Percentiles rank a stretch among this genome's conserved stretches.
Evolutionary conservation across 2,329 filamentous ascomycete genomes (phyloP).

Genomic region (Xylaria sp.): DNA sequence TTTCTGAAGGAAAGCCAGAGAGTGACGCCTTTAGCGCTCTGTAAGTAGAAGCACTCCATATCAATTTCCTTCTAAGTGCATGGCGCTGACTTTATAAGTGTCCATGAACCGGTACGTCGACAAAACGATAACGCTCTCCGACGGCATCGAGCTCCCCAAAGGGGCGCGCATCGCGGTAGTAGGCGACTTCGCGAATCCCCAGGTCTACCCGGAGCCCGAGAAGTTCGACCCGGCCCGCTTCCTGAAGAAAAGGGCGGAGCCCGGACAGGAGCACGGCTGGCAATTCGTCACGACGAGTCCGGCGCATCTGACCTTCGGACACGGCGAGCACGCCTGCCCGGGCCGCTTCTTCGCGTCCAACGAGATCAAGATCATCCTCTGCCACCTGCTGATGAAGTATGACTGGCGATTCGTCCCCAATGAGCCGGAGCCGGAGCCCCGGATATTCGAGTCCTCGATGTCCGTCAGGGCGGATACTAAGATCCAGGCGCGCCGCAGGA

Average conservation of each 20-base stretch:
- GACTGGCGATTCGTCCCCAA: conserved; percentile 49
- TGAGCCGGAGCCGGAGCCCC: conserved; percentile 38
- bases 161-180: conserved; percentile 47
- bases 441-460: conserved; percentile 40
- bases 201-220: conserved; percentile 46
- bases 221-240: conserved; percentile 49
- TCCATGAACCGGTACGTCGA: conserved; percentile 51
- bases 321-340: conserved; percentile 55
- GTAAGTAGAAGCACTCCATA: conserved; percentile 41
- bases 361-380: conserved; percentile 43
- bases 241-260: conserved; percentile 45
- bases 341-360: conserved; percentile 43
- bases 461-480: conserved; percentile 40
- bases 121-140: conserved; percentile 44
- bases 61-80: background rate
- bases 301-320: conserved; percentile 53
- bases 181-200: conserved; percentile 47
- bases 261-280: conserved; percentile 50
- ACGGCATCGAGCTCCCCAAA: conserved; percentile 47
- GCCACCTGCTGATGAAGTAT: conserved; percentile 49
- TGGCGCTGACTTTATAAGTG: conserved; percentile 36
- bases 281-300: conserved; percentile 53
- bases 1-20: conserved; percentile 56
- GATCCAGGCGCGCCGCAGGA: conserved; percentile 46
- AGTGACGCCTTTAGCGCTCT: conserved; percentile 43